Evolutionary conservation across 2,329 filamentous ascomycete species (phyloP).

Genomic region (Coniochaeta sp.): DNA sequence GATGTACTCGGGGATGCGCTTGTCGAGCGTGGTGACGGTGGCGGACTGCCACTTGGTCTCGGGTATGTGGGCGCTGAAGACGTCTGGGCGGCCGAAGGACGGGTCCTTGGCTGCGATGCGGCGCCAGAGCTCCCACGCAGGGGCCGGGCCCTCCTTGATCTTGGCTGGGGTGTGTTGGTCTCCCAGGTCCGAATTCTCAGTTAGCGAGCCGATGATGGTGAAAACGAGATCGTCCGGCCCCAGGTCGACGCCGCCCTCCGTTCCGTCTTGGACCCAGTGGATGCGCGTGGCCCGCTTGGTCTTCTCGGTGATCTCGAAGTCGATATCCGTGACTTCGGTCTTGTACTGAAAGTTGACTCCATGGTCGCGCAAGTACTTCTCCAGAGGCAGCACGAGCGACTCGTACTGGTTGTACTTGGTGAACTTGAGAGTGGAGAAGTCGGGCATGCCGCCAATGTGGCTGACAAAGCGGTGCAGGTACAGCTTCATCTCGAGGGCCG

Average conservation of each 20-base stretch:
- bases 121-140: conserved; percentile 32
- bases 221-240: conserved; percentile 26
- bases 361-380: conserved; percentile 19
- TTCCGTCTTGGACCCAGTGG: conserved; percentile 12
- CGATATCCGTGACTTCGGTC: conserved; percentile 13
- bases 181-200: conserved; percentile 24
- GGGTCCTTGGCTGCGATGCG: conserved; percentile 25
- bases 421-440: conserved; percentile 21
- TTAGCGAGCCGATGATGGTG: conserved; percentile 29
- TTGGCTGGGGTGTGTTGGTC: conserved; percentile 21
- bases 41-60: conserved; percentile 31
- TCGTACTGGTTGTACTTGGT: conserved; percentile 27
- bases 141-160: conserved; percentile 22
- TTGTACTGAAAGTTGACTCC: conserved; percentile 22
- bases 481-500: conserved; percentile 24
- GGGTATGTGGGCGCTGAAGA: conserved; percentile 26
- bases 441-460: conserved; percentile 19
- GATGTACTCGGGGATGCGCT: conserved; percentile 20
- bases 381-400: conserved; percentile 23
- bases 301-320: conserved; percentile 10
- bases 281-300: conserved; percentile 17
- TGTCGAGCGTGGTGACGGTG: conserved; percentile 28
- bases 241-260: conserved; percentile 14
- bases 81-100: conserved; percentile 29
- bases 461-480: conserved; percentile 24